phyloP scores from a whole-genome alignment of 257 asterid species.

The Pogostemon cablin region DNA sequence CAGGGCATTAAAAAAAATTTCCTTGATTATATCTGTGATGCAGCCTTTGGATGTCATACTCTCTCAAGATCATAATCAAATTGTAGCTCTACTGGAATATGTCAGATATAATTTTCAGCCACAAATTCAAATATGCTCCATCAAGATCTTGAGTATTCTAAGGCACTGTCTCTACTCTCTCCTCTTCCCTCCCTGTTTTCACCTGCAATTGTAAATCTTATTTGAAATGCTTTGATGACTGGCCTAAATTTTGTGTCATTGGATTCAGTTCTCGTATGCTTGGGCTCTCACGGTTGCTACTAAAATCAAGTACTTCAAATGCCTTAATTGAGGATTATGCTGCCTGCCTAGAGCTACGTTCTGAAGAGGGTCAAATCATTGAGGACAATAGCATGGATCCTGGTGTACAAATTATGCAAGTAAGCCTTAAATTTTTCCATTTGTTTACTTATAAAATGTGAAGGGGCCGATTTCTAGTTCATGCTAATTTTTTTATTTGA shows the following conservation, averaged over 20 bases:
- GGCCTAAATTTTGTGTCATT: slow-evolving; percentile 26
- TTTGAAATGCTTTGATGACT: slow-evolving; percentile 27
- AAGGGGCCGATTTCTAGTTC: neutral
- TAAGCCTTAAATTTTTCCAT: slow-evolving; percentile 41
- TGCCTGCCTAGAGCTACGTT: slow-evolving; percentile 89
- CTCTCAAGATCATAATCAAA: slow-evolving; percentile 87
- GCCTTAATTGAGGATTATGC: slow-evolving; percentile 92
- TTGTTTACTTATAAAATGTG: slow-evolving; percentile 12
- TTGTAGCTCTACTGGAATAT: slow-evolving; percentile 78
- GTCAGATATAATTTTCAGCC: slow-evolving; percentile 90
- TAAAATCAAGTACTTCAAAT: slow-evolving; percentile 70
- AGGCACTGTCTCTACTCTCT: slow-evolving; percentile 50
- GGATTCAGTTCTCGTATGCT: slow-evolving; percentile 81
- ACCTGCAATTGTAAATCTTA: slow-evolving; percentile 26
- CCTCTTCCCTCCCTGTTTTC: slow-evolving; percentile 24
- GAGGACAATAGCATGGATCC: slow-evolving; percentile 86
- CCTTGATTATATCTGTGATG: slow-evolving; percentile 37
- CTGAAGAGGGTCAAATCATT: slow-evolving; percentile 76
- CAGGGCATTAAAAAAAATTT: slow-evolving; percentile 19
- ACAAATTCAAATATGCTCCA: slow-evolving; percentile 79
- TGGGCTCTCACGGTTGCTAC: slow-evolving; percentile 88
- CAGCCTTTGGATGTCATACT: slow-evolving; percentile 97
- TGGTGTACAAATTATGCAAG: slow-evolving; percentile 92
- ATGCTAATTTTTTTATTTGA: neutral
- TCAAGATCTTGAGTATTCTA: slow-evolving; percentile 82